Conservation (phyloP, 2,329 filamentous ascomycete species). For the Ustilaginoidea virens region DNA sequence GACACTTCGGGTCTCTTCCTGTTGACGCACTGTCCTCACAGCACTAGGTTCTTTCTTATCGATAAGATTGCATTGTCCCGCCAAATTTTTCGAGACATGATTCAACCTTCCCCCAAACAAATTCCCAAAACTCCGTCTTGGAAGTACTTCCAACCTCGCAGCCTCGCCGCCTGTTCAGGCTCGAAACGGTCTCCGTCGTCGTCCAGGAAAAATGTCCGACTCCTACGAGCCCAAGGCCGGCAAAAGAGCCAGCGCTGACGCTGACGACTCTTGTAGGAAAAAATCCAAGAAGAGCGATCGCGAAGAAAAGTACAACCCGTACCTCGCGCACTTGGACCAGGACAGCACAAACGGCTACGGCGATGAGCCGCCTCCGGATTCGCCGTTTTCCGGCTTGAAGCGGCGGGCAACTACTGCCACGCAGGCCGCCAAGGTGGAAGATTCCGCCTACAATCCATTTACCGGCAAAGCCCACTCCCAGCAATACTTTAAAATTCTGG, state of each 20-base stretch:
- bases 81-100: slow-evolving; percentile 10
- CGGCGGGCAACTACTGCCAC: slow-evolving; percentile 68
- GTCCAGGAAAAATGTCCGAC: slow-evolving; percentile 21
- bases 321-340: slow-evolving; percentile 79
- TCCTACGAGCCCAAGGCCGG: slow-evolving; percentile 15
- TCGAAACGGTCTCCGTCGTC: no score
- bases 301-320: slow-evolving; percentile 50
- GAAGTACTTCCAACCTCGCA: no score
- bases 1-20: no score
- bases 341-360: slow-evolving; percentile 26
- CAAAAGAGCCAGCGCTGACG: slow-evolving; percentile 30
- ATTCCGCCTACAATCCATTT: slow-evolving; percentile 74
- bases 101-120: no score
- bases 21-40: slow-evolving; percentile 3
- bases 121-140: no score
- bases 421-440: slow-evolving; percentile 59
- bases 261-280: slow-evolving; percentile 25
- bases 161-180: no score
- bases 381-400: slow-evolving; percentile 49
- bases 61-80: slow-evolving; percentile 13
- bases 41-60: slow-evolving; percentile 13
- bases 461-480: slow-evolving; percentile 61
- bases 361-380: slow-evolving; percentile 13
- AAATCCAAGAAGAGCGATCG: slow-evolving; percentile 25
- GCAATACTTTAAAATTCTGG: slow-evolving; percentile 81